phyloP scores from a whole-genome alignment of 2,329 filamentous ascomycete genomes.

The Diaporthe humulicola region DNA sequence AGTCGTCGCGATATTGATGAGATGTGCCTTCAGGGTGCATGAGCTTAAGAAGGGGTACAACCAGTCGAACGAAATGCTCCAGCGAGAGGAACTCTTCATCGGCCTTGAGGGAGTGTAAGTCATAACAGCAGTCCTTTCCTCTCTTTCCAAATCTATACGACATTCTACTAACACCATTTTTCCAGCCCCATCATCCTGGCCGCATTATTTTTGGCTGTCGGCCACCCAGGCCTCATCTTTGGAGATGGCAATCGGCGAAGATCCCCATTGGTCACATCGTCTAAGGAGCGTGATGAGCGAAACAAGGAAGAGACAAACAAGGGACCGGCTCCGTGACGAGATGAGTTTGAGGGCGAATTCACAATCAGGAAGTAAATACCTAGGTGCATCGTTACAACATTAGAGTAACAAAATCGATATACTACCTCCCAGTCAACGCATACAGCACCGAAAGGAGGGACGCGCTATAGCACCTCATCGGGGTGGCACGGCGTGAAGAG shows the following conservation, averaged over 20 bases:
- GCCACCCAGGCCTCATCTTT: constrained; percentile 38
- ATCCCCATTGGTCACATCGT: background rate
- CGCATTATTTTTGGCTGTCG: constrained; percentile 25
- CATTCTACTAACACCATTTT: background rate
- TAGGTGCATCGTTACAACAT: background rate
- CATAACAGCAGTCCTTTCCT: background rate
- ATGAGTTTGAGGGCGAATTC: background rate
- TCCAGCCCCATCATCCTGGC: constrained; percentile 32
- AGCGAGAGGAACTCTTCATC: constrained; percentile 40
- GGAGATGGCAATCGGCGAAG: background rate
- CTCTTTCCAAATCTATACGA: background rate
- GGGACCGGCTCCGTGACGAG: background rate
- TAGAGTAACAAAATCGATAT: too few relatives aligned
- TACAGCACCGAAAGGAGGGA: too few relatives aligned
- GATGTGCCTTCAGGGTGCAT: constrained; percentile 74
- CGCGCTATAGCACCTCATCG: too few relatives aligned
- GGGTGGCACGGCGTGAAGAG: too few relatives aligned
- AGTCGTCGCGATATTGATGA: constrained; percentile 70
- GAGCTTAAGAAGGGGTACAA: constrained; percentile 76
- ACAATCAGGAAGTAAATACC: too few relatives aligned
- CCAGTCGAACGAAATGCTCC: constrained; percentile 57
- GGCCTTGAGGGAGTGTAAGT: constrained; percentile 40
- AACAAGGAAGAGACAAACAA: background rate
- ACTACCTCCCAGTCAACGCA: too few relatives aligned
- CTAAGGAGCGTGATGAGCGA: constrained; percentile 19